phyloP scores from a whole-genome alignment of 345 rosid genomes.

The Citropsis articulata region DNA sequence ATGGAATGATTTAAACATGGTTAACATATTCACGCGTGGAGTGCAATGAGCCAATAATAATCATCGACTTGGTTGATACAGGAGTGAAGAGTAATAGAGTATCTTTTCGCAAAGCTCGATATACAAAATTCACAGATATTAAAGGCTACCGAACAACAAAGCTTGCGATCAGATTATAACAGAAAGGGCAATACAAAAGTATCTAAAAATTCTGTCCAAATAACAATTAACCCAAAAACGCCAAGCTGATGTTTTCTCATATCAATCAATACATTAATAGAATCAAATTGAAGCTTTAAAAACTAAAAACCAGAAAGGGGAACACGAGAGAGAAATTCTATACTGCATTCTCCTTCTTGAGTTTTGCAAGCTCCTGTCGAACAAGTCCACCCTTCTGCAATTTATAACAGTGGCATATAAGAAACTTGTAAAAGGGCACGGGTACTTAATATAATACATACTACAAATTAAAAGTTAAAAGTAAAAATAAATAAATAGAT shows the following conservation, averaged over 20 bases:
- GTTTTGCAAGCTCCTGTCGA: conserved; percentile 65
- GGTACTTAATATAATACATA: background rate
- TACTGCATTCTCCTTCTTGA: conserved; percentile 47
- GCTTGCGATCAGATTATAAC: too few relatives aligned
- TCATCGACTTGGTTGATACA: too few relatives aligned
- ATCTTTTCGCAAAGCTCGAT: too few relatives aligned
- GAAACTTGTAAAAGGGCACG: background rate
- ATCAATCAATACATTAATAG: conserved; percentile 3
- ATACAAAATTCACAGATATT: too few relatives aligned
- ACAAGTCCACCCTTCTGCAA: conserved; percentile 65
- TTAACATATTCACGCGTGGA: too few relatives aligned
- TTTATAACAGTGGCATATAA: background rate
- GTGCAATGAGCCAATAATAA: too few relatives aligned
- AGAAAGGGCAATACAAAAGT: too few relatives aligned
- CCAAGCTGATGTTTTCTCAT: background rate
- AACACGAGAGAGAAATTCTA: conserved; percentile 4
- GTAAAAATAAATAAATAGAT: background rate
- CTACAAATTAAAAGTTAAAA: background rate
- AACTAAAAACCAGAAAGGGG: conserved; percentile 7
- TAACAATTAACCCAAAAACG: background rate
- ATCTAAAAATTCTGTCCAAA: background rate
- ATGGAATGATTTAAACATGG: too few relatives aligned
- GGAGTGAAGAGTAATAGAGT: too few relatives aligned
- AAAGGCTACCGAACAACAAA: too few relatives aligned
- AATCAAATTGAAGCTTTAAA: background rate